Conservation (phyloP, 371 early-diverging fungal genomes). For the Mortierella sp. region DNA sequence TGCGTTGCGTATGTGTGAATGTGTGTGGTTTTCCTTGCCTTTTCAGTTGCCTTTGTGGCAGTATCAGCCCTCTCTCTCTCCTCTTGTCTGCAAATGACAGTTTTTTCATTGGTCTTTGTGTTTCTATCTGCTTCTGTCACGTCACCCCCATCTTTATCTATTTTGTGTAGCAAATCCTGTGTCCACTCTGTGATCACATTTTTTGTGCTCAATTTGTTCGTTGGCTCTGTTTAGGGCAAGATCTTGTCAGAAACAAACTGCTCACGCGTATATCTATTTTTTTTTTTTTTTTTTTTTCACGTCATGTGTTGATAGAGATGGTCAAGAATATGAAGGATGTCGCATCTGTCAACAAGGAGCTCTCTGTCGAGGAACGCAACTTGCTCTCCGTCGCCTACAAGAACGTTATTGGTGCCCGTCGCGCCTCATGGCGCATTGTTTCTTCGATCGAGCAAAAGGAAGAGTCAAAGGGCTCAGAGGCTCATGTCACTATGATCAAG, state of each 20-base stretch:
- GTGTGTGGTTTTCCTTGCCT: too few relatives aligned
- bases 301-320: constrained; percentile 81
- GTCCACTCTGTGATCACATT: background rate
- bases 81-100: too few relatives aligned
- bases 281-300: background rate
- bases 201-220: constrained; percentile 6
- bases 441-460: constrained; percentile 99
- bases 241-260: background rate
- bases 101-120: background rate
- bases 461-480: constrained; percentile 90
- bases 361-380: constrained; percentile 98
- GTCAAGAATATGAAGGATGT: constrained; percentile 94
- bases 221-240: constrained; percentile 1
- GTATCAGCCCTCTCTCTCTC: too few relatives aligned
- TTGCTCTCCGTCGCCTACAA: constrained; percentile 99
- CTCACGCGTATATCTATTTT: background rate
- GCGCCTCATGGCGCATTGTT: constrained; percentile 99
- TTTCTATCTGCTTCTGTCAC: constrained; percentile 14
- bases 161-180: background rate
- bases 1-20: too few relatives aligned
- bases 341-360: constrained; percentile 77
- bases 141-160: constrained; percentile 6
- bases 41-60: too few relatives aligned
- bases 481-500: constrained; percentile 91
- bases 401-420: constrained; percentile 99